phyloP scores from a whole-genome alignment of 345 rosid species.

The Eutrema heterophyllum region DNA sequence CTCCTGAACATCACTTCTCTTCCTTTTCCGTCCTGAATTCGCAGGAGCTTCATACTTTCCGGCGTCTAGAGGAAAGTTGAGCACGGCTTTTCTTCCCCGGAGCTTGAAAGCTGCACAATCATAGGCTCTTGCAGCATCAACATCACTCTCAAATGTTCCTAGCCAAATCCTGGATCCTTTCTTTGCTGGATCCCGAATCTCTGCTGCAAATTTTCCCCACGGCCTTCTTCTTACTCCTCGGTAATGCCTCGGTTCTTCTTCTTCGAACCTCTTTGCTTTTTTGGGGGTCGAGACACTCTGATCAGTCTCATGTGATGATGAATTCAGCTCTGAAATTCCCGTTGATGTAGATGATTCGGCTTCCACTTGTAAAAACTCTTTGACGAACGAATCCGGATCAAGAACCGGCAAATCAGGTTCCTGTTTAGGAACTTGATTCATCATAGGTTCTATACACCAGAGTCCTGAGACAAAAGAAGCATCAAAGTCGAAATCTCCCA shows the following conservation, averaged over 20 bases:
- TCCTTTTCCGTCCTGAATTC: slow-evolving; percentile 49
- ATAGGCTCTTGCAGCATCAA: slow-evolving; percentile 89
- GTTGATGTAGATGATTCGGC: slow-evolving; percentile 11
- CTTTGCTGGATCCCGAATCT: slow-evolving; percentile 77
- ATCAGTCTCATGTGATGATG: slow-evolving; percentile 28
- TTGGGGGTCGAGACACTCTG: slow-evolving; percentile 10
- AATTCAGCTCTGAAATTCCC: not conserved
- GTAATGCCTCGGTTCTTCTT: slow-evolving; percentile 45
- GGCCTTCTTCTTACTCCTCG: slow-evolving; percentile 88
- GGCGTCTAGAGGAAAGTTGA: slow-evolving; percentile 83
- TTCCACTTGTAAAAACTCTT: slow-evolving; percentile 23
- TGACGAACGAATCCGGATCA: slow-evolving; percentile 13
- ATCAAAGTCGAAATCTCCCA: slow-evolving; percentile 33
- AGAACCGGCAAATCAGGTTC: slow-evolving; percentile 39
- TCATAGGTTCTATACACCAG: slow-evolving; percentile 31
- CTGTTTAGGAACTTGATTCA: slow-evolving; percentile 31
- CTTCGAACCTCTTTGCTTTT: not conserved
- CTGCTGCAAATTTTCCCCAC: slow-evolving; percentile 95
- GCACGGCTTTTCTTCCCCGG: slow-evolving; percentile 76
- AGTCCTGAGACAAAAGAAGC: slow-evolving; percentile 26
- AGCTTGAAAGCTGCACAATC: slow-evolving; percentile 85
- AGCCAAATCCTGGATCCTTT: slow-evolving; percentile 85
- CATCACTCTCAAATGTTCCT: slow-evolving; percentile 66
- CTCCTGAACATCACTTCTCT: slow-evolving; percentile 28
- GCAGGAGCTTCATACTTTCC: slow-evolving; percentile 48